Evolutionary conservation across 306 rosid genomes (phyloP).

Genomic region (Gleditsia sinensis): DNA sequence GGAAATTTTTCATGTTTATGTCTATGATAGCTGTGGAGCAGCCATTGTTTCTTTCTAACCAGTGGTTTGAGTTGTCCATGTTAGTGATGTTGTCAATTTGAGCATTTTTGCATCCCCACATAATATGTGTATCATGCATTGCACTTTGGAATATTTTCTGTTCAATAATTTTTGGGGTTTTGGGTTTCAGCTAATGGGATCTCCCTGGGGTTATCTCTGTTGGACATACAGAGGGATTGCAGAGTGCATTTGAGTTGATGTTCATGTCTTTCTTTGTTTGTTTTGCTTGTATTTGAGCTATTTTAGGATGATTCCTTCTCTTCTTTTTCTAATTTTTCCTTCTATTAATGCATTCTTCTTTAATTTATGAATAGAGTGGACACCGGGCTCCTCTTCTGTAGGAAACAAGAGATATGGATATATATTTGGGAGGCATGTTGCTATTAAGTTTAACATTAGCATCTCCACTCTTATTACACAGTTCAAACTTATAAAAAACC

Average conservation of each 20-base stretch:
- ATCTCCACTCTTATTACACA: no score
- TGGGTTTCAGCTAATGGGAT: background rate
- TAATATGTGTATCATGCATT: background rate
- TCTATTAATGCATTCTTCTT: background rate
- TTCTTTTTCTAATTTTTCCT: background rate
- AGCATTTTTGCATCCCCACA: background rate
- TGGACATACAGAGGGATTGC: background rate
- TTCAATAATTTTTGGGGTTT: background rate
- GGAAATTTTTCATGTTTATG: background rate
- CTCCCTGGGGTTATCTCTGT: background rate
- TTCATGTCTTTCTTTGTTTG: background rate
- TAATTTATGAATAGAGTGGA: no score
- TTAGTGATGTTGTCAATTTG: background rate
- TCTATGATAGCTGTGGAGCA: background rate
- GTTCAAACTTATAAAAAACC: no score
- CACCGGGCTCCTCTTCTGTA: background rate
- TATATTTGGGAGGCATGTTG: background rate
- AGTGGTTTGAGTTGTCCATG: background rate
- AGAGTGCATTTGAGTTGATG: background rate
- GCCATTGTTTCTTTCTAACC: background rate
- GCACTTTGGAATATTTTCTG: background rate
- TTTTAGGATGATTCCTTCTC: background rate
- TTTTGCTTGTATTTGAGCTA: background rate
- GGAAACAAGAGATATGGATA: background rate
- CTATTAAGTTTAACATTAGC: no score